Evolutionary conservation across 768 basidiomycete species (phyloP).

Genomic region (Kwoniella sp.): DNA sequence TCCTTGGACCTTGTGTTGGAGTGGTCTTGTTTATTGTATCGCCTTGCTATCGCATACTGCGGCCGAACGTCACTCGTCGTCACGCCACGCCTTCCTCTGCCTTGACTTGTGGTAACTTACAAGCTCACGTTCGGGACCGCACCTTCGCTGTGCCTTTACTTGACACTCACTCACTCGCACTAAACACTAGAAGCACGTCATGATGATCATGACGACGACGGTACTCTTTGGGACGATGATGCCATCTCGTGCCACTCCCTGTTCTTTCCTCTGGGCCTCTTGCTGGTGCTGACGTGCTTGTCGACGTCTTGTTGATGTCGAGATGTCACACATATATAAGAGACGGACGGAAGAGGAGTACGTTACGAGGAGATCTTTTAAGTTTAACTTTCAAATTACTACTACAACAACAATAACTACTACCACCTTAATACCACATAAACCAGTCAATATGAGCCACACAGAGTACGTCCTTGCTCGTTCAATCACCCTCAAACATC

Average conservation of each 20-base stretch:
- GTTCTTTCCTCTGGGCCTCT: not conserved
- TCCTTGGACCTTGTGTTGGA: no score
- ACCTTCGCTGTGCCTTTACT: no score
- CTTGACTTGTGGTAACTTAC: no score
- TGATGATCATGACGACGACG: not conserved
- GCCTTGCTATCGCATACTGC: no score
- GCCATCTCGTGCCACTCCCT: not conserved
- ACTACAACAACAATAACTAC: not conserved
- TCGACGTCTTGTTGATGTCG: not conserved
- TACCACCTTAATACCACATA: not conserved
- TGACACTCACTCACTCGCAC: no score
- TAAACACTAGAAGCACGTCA: not conserved
- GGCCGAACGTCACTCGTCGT: no score
- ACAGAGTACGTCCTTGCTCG: not conserved
- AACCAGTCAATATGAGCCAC: not conserved
- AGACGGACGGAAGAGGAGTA: not conserved
- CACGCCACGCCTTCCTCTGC: no score
- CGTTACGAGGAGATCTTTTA: not conserved
- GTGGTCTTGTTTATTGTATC: no score
- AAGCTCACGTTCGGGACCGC: no score
- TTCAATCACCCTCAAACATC: not conserved
- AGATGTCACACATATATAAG: slow-evolving; percentile 2
- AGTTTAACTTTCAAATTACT: not conserved
- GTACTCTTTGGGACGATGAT: not conserved
- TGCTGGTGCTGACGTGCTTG: not conserved